Conservation (phyloP, 768 basidiomycete genomes). For the Coprinopsis sp. region DNA sequence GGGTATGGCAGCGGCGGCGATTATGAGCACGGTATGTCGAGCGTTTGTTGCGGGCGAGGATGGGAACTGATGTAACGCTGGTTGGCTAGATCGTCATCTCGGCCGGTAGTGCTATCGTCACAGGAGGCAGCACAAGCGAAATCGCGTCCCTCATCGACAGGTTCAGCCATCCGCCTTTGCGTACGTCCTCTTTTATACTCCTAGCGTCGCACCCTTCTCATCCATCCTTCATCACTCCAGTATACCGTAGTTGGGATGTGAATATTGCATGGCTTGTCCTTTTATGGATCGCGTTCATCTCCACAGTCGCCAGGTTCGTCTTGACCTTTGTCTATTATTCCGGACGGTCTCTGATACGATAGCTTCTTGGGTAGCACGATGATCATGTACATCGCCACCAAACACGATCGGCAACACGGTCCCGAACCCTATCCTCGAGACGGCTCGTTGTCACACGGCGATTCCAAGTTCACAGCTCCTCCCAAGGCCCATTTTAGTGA, state of each 20-base stretch:
- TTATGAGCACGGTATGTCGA: constrained; percentile 28
- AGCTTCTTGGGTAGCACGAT: not conserved
- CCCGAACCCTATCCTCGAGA: not conserved
- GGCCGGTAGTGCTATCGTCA: constrained; percentile 19
- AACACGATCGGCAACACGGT: not conserved
- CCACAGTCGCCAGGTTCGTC: constrained; percentile 24
- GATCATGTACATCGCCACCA: constrained; percentile 6
- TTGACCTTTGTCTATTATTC: not conserved
- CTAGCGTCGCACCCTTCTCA: not conserved
- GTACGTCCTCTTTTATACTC: constrained; percentile 13
- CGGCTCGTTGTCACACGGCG: not conserved
- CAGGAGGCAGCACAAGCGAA: constrained; percentile 17
- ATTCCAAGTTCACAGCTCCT: no score
- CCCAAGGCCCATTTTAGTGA: not conserved
- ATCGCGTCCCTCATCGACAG: constrained; percentile 14
- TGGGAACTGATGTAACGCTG: not conserved
- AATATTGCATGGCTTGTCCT: constrained; percentile 31
- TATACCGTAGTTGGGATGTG: constrained; percentile 23
- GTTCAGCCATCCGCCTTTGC: constrained; percentile 23
- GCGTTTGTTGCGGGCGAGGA: not conserved
- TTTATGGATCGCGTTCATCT: constrained; percentile 27
- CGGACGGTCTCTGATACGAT: not conserved
- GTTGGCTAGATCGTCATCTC: constrained; percentile 24
- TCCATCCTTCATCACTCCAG: constrained; percentile 8
- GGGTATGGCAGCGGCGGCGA: constrained; percentile 24